Evolutionary conservation across 2,329 filamentous ascomycete species (phyloP).

Genomic region (Stagonosporopsis rhizophila): DNA sequence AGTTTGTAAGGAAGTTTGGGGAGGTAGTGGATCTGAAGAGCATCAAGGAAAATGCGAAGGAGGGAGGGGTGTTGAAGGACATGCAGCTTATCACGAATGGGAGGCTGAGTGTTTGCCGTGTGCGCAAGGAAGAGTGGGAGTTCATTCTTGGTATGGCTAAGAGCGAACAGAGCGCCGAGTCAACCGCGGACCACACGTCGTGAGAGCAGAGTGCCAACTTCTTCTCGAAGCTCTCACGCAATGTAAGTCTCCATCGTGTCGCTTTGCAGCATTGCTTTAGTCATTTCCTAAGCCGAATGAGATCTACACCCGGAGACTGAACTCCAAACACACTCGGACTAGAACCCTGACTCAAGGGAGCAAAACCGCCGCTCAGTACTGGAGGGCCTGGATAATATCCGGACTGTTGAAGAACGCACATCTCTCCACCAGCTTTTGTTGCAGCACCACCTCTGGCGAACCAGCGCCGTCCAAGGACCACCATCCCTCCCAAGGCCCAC

Average conservation of each 20-base stretch:
- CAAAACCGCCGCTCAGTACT: slow-evolving; percentile 28
- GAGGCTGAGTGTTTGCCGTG: slow-evolving; percentile 80
- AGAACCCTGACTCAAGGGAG: not conserved
- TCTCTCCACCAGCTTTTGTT: slow-evolving; percentile 56
- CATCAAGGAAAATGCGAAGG: slow-evolving; percentile 68
- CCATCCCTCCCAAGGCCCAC: slow-evolving; percentile 54
- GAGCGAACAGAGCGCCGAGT: slow-evolving; percentile 12
- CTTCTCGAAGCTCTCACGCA: not conserved
- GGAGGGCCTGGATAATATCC: slow-evolving; percentile 52
- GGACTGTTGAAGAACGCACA: slow-evolving; percentile 58
- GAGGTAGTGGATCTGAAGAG: slow-evolving; percentile 74
- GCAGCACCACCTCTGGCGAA: slow-evolving; percentile 35
- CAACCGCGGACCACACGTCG: not conserved
- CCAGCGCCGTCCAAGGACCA: slow-evolving; percentile 49
- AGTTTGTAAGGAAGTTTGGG: slow-evolving; percentile 83
- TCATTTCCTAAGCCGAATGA: not conserved
- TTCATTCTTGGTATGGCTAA: slow-evolving; percentile 63
- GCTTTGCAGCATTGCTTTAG: not conserved
- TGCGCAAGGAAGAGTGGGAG: slow-evolving; percentile 70
- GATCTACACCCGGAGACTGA: not conserved
- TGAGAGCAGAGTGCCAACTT: not conserved
- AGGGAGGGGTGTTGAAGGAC: slow-evolving; percentile 66
- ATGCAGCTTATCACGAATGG: slow-evolving; percentile 86
- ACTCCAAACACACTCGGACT: not conserved
- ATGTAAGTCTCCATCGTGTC: not conserved